These are phyloP conservation scores for Pseudopediastrum boryanum DNA, from an alignment of 139 green algal genomes.

Conservation along the genomic window DNA sequence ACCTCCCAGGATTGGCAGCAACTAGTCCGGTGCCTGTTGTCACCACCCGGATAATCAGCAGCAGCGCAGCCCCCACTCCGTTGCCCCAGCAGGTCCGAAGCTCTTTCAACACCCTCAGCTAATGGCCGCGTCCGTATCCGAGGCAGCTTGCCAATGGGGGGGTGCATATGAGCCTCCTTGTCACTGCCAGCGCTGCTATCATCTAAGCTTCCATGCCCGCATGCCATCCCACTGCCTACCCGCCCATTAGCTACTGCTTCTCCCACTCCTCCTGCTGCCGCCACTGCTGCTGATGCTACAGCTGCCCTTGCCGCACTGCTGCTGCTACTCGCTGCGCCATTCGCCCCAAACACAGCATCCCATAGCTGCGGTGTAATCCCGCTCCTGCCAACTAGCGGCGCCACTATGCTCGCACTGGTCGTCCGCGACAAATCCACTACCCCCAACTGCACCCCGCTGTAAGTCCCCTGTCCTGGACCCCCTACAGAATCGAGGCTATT, in stretches of 20 bases:
- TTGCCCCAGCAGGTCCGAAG: too few species aligned
- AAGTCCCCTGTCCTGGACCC: background rate
- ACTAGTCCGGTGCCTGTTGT: too few species aligned
- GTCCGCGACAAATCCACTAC: constrained; percentile 24
- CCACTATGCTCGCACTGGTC: constrained; percentile 25
- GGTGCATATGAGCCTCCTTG: background rate
- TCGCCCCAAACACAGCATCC: constrained; percentile 22
- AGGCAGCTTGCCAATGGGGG: background rate
- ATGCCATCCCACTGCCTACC: too few species aligned
- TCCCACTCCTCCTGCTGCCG: background rate
- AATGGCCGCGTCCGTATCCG: constrained; percentile 21
- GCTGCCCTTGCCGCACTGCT: background rate
- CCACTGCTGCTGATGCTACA: constrained; percentile 10
- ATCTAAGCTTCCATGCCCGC: too few species aligned
- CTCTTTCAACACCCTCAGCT: constrained; percentile 4
- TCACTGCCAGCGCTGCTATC: too few species aligned
- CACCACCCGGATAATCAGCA: too few species aligned
- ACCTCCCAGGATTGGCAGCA: too few species aligned
- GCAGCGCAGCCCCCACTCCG: too few species aligned
- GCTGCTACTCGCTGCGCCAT: background rate
- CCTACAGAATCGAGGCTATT: background rate
- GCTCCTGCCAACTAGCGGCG: background rate
- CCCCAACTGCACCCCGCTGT: background rate
- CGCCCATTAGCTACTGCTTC: too few species aligned
- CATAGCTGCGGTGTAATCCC: constrained; percentile 26